phyloP scores from a whole-genome alignment of 352 stramenopile genomes.

The Pythium scleroteichum region DNA sequence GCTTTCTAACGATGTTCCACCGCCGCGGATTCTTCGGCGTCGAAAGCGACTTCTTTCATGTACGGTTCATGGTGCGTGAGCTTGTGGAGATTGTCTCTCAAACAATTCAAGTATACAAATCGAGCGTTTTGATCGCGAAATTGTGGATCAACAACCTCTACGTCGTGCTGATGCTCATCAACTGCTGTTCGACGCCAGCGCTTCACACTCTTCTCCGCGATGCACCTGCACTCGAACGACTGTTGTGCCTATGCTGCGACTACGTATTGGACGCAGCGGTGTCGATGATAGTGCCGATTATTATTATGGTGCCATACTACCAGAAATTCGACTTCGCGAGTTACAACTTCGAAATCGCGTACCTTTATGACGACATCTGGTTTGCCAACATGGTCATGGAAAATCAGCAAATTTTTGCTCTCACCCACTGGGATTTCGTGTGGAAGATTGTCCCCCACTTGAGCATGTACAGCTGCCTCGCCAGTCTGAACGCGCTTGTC shows the following conservation, averaged over 20 bases:
- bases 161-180: slow-evolving; percentile 14
- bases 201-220: slow-evolving; percentile 3
- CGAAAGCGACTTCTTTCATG: slow-evolving; percentile 23
- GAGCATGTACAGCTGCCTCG: slow-evolving; percentile 27
- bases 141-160: slow-evolving; percentile 27
- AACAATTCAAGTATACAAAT: slow-evolving; percentile 17
- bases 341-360: slow-evolving; percentile 20
- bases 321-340: slow-evolving; percentile 15
- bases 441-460: slow-evolving; percentile 31
- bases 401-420: slow-evolving; percentile 28
- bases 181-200: slow-evolving; percentile 21
- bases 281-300: slow-evolving; percentile 23
- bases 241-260: slow-evolving; percentile 23
- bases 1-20: slow-evolving; percentile 15
- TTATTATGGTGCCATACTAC: slow-evolving; percentile 32
- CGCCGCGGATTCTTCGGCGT: slow-evolving; percentile 22
- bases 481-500: slow-evolving; percentile 14
- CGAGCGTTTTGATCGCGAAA: slow-evolving; percentile 19
- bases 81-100: slow-evolving; percentile 21
- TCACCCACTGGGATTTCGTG: slow-evolving; percentile 14
- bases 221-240: slow-evolving; percentile 2
- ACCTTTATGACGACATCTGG: slow-evolving; percentile 30
- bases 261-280: slow-evolving; percentile 21
- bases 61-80: slow-evolving; percentile 9
- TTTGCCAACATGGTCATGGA: slow-evolving; percentile 30